These are phyloP conservation scores for Rhodamnia argentea DNA, from an alignment of 345 rosid species.

Conservation along the genomic window DNA sequence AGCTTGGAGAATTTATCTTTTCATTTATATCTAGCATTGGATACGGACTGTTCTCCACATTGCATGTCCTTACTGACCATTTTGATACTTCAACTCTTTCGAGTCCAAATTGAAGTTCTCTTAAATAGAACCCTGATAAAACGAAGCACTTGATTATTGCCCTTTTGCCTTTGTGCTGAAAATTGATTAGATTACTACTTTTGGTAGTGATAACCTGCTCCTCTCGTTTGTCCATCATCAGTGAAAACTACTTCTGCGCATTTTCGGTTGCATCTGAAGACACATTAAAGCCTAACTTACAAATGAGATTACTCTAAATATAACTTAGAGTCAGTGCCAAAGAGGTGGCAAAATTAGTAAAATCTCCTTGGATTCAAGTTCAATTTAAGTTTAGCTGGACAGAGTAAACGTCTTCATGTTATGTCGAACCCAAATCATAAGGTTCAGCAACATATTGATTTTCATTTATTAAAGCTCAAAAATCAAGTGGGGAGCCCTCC, in stretches of 20 bases:
- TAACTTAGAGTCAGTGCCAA: too few species aligned
- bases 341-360: too few species aligned
- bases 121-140: not conserved
- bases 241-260: not conserved
- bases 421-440: not conserved
- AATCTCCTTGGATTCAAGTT: too few species aligned
- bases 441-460: not conserved
- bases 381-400: too few species aligned
- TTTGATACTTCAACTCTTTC: not conserved
- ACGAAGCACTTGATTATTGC: not conserved
- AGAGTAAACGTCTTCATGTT: not conserved
- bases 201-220: not conserved
- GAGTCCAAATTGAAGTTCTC: not conserved
- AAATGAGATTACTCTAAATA: not conserved
- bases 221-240: not conserved
- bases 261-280: not conserved
- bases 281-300: not conserved
- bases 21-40: not conserved
- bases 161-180: not conserved
- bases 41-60: not conserved
- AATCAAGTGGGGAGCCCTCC: not conserved
- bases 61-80: not conserved
- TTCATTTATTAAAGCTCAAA: not conserved
- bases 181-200: not conserved
- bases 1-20: not conserved